Base-by-base conservation (phyloP, 108 stramenopile species). In the Cyclotella cryptica region DNA sequence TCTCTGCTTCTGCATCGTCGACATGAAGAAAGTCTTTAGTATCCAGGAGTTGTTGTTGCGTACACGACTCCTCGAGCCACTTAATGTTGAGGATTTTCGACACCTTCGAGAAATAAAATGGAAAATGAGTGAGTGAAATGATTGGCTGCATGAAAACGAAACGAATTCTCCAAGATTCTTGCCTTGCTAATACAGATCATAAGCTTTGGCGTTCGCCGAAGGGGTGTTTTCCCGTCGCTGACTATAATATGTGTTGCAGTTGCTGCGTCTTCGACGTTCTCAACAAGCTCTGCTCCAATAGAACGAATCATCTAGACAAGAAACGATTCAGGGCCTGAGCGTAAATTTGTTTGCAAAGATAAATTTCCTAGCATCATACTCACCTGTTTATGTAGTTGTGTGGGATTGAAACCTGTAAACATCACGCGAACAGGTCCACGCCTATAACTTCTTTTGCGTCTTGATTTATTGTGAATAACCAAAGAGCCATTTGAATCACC, bases 201-300 rank as follows among this genome's bases (percentile, higher is more conserved):
- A 5, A 90, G 83, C 46, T 90, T 90, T 6, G 90, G 88, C 10
- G 90, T 90, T 17, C 90, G 74, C 26, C 86, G 63, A 30, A 90
- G 55, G 18, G 69, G 58, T 18, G 66, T 71, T 17, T 71, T 75
- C 7, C 80, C 84, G 68, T 85, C 86, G 17, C 75, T 85, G 27
- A 80, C 89, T 58, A 90, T 88, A 10, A 86, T 85, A 57, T 90
- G 86, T n/a, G 86, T 88, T 21, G 84, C 87, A 4, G 60, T 80
- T 45, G 68, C 54, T 44, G 89, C 85, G 45, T 88, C 84, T 15
- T 87, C 81, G n/a, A 88, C 57, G 18, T 66, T 75, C 46, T 88
- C 87, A 1, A 90, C 55, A 27, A 87, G 66, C 24, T 80, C 76
- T 14, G 86, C 88, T 26, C 88, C 88, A 60, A 89, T 87, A 18